Evolutionary conservation across 2,329 filamentous ascomycete species (phyloP).

Genomic region (Corinectria fuckeliana): DNA sequence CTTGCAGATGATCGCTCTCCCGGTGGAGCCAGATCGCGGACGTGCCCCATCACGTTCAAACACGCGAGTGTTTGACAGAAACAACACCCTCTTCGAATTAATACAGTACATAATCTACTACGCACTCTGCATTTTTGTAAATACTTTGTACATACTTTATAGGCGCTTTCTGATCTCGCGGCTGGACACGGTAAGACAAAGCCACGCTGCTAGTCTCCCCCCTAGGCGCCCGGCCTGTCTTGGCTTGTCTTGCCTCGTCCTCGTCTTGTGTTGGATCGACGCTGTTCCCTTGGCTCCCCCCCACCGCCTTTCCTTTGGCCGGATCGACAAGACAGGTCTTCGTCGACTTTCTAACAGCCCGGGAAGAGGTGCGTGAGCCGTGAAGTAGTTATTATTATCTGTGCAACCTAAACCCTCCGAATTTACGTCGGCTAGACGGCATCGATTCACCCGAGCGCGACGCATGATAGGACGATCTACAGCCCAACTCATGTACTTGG

Average conservation of each 20-base stretch:
- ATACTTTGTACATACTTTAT: too few species aligned
- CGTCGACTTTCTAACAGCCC: background rate
- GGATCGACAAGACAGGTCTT: too few species aligned
- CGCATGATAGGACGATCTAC: slow-evolving; percentile 5
- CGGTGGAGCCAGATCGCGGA: slow-evolving; percentile 8
- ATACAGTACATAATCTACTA: background rate
- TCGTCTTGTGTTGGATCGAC: too few species aligned
- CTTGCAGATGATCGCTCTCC: slow-evolving; percentile 5
- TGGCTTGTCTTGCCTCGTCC: background rate
- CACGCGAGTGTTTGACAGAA: slow-evolving; percentile 15
- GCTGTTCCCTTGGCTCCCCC: too few species aligned
- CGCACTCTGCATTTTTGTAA: too few species aligned
- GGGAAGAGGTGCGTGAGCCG: too few species aligned
- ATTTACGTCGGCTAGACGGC: slow-evolving; percentile 4
- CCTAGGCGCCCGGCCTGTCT: too few species aligned
- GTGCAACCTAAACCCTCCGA: slow-evolving; percentile 3
- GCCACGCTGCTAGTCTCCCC: background rate
- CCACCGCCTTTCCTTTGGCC: too few species aligned
- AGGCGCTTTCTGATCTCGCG: background rate
- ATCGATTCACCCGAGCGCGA: background rate
- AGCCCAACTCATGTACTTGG: background rate
- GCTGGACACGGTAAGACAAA: background rate
- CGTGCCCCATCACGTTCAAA: slow-evolving; percentile 9
- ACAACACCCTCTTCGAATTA: background rate
- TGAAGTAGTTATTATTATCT: too few species aligned